Evolutionary conservation across 768 basidiomycete species (phyloP).

Genomic region (Kwoniella dejecticola): DNA sequence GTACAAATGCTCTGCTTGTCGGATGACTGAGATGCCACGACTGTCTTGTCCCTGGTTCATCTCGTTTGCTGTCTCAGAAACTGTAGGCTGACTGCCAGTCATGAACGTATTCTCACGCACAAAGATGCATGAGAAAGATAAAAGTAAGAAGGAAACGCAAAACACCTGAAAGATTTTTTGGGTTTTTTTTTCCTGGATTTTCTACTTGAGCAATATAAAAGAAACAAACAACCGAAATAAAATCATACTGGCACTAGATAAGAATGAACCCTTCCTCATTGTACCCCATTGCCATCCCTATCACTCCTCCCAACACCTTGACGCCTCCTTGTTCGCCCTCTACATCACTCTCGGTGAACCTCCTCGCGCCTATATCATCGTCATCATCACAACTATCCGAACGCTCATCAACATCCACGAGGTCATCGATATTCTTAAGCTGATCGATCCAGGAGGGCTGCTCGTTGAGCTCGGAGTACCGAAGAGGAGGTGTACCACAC

Average conservation of each 20-base stretch:
- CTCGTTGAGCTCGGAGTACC: constrained; percentile 12
- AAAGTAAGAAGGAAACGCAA: background rate
- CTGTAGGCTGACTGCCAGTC: background rate
- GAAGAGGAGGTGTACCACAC: constrained; percentile 32
- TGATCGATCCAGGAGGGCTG: constrained; percentile 9
- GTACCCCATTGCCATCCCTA: constrained; percentile 2
- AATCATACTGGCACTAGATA: background rate
- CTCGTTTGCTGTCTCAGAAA: background rate
- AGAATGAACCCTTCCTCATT: background rate
- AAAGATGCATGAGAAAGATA: constrained; percentile 6
- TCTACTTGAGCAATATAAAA: background rate
- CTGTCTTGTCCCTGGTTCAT: too few species aligned
- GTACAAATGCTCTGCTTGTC: too few species aligned
- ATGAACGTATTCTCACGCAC: constrained; percentile 1
- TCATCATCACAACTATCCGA: constrained; percentile 4
- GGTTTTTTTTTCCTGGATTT: constrained; percentile 4
- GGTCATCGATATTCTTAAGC: constrained; percentile 17
- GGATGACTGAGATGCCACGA: too few species aligned
- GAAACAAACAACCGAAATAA: background rate
- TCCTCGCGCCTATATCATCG: constrained; percentile 3
- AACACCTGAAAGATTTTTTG: background rate
- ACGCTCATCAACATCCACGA: background rate
- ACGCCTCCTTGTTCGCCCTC: background rate
- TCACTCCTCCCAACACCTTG: background rate
- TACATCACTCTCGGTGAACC: background rate